These are phyloP conservation scores for Blastomyces silverae DNA, from an alignment of 2,329 filamentous ascomycete genomes.

Conservation along the genomic window DNA sequence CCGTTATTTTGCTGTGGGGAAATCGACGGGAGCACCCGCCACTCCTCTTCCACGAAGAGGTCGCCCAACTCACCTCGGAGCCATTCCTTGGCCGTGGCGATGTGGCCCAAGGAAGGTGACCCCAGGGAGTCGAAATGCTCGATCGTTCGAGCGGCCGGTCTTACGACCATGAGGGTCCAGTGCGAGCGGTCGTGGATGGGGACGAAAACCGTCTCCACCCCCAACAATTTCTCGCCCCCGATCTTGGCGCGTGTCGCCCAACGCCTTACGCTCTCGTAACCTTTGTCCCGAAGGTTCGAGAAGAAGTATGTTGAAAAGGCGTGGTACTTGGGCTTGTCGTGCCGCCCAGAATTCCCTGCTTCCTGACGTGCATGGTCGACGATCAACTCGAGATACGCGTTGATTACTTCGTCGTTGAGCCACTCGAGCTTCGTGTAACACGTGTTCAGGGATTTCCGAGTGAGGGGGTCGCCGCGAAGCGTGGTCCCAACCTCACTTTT, in stretches of 20 bases:
- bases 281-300: conserved; percentile 38
- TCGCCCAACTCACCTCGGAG: conserved; percentile 38
- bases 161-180: conserved; percentile 45
- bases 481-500: conserved; percentile 29
- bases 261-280: conserved; percentile 35
- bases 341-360: conserved; percentile 31
- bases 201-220: conserved; percentile 44
- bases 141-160: conserved; percentile 39
- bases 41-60: conserved; percentile 40
- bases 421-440: conserved; percentile 35
- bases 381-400: conserved; percentile 40
- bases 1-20: conserved; percentile 44
- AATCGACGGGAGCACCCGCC: conserved; percentile 35
- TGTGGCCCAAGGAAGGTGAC: conserved; percentile 28
- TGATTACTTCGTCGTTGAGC: conserved; percentile 45
- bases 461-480: conserved; percentile 34
- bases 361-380: conserved; percentile 34
- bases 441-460: conserved; percentile 33
- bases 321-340: conserved; percentile 35
- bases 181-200: conserved; percentile 43
- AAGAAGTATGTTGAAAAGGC: conserved; percentile 44
- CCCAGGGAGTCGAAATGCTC: conserved; percentile 46
- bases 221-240: conserved; percentile 38
- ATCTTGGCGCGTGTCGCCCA: conserved; percentile 46
- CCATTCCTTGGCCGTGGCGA: conserved; percentile 38